Evolutionary conservation across 2,329 filamentous ascomycete genomes (phyloP), one percentile per base, ranked within the genome.

Genomic region (Pseudofabraea citricarpa): DNA sequence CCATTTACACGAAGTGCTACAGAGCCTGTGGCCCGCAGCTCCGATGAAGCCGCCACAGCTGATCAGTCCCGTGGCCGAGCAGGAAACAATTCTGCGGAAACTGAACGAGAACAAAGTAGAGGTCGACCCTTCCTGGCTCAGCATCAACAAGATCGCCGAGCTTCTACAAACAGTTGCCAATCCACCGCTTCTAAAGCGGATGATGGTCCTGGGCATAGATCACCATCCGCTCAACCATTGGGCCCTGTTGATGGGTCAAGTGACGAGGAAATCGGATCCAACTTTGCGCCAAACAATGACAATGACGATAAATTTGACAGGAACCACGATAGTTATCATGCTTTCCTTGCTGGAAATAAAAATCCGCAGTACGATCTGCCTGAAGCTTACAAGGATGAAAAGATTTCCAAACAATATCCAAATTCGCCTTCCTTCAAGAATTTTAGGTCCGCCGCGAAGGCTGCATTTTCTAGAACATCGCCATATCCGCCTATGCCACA

Each of bases 11-110:
- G n/a, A n/a, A n/a, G n/a, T n/a, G n/a, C n/a, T n/a, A n/a, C n/a
- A n/a, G n/a, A n/a, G n/a, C n/a, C n/a, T n/a, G n/a, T n/a, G 10
- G 36, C 29, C 40, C 10, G 26, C 20, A 20, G 44, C 44, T 12
- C 39, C 40, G 5, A 29, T 20, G 43, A 51, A 9, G 39, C 39
- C 23, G n/a, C 29, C 36, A 21, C 10, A 22, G 13, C 9, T n/a
- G n/a, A 22, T 23, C 21, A 37, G 19, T 31, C 8, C n/a, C 21
- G 18, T 21, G 35, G 9, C 23, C 19, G 16, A 20, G 21, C n/a
- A 22, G 19, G 15, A 13, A n/a, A 18, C 10, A 9, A 21, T 37
- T 22, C 21, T 10, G 15, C 35, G 5, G n/a, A 37, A 12, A 22
- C 6, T 37, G 35, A 9, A 8, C 35, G 10, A 10, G 4, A 24